Evolutionary conservation across 139 green algal species (phyloP).

Genomic region (Medakamo hakoo): DNA sequence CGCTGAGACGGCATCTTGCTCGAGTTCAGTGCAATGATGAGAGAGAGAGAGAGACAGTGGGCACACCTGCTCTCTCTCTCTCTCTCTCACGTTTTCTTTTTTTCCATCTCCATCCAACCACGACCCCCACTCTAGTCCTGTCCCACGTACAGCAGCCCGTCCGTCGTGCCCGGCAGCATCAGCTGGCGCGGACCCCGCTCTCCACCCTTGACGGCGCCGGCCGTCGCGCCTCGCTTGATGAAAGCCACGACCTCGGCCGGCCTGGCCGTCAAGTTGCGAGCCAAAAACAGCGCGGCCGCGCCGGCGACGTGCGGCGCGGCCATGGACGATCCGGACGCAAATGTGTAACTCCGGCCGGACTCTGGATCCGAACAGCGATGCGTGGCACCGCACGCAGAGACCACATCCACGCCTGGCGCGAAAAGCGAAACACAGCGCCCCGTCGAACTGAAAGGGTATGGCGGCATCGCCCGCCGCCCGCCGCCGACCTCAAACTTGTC

Average conservation of each 20-base stretch:
- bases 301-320: slow-evolving; percentile 28
- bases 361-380: too few relatives aligned
- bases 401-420: not conserved
- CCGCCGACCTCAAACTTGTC: not conserved
- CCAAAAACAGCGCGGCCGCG: slow-evolving; percentile 27
- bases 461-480: too few relatives aligned
- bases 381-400: not conserved
- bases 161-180: not conserved
- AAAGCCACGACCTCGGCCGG: not conserved
- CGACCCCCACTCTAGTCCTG: not conserved
- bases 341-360: too few relatives aligned
- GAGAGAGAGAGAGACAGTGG: too few relatives aligned
- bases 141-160: not conserved
- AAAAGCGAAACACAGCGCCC: not conserved
- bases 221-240: not conserved
- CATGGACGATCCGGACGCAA: slow-evolving; percentile 22
- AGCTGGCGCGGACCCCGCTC: too few relatives aligned
- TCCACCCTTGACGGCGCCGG: not conserved
- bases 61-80: too few relatives aligned
- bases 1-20: too few relatives aligned
- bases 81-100: too few relatives aligned
- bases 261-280: not conserved
- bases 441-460: not conserved
- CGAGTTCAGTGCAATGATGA: too few relatives aligned
- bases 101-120: not conserved